phyloP scores from a whole-genome alignment of 805 yeast species.

The Ogataea nonfermentans region DNA sequence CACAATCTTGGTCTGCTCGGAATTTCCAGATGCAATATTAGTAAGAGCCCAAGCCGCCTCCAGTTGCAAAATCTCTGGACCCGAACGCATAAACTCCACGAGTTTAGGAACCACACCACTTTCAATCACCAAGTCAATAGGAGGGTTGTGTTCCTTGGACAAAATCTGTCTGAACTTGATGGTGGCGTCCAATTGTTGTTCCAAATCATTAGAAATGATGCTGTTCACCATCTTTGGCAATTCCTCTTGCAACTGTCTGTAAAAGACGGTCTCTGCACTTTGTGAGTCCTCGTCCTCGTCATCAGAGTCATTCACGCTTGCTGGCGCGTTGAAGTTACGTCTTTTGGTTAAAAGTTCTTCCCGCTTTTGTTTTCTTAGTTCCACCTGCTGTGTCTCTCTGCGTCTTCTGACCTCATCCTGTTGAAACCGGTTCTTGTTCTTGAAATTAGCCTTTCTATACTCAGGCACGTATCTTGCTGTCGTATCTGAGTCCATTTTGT shows the following conservation, averaged over 20 bases:
- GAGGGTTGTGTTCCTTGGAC: constrained; percentile 94
- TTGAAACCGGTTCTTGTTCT: constrained; percentile 89
- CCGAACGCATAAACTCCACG: constrained; percentile 79
- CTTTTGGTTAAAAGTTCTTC: constrained; percentile 94
- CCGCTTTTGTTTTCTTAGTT: constrained; percentile 91
- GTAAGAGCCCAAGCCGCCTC: constrained; percentile 99
- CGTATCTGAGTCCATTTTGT: constrained; percentile 64
- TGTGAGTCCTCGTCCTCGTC: constrained; percentile 45
- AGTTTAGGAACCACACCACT: constrained; percentile 91
- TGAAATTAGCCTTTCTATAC: constrained; percentile 94
- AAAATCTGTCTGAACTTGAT: constrained; percentile 90
- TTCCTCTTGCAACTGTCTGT: constrained; percentile 55
- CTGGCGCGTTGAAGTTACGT: constrained; percentile 61
- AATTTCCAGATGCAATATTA: constrained; percentile 91
- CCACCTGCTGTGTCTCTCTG: constrained; percentile 96
- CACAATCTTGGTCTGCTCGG: constrained; percentile 86
- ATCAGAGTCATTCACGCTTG: constrained; percentile 51
- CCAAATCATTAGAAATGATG: constrained; percentile 71
- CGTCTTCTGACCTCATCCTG: constrained; percentile 97
- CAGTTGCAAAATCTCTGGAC: constrained; percentile 84
- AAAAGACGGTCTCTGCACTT: constrained; percentile 36
- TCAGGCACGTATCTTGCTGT: constrained; percentile 90
- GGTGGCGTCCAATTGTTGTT: constrained; percentile 82
- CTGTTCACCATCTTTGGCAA: constrained; percentile 84
- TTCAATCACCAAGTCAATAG: constrained; percentile 88